These are phyloP conservation scores for Asterella californica DNA, from an alignment of 225 moss, liverwort and hornwort species.

Conservation along the genomic window DNA sequence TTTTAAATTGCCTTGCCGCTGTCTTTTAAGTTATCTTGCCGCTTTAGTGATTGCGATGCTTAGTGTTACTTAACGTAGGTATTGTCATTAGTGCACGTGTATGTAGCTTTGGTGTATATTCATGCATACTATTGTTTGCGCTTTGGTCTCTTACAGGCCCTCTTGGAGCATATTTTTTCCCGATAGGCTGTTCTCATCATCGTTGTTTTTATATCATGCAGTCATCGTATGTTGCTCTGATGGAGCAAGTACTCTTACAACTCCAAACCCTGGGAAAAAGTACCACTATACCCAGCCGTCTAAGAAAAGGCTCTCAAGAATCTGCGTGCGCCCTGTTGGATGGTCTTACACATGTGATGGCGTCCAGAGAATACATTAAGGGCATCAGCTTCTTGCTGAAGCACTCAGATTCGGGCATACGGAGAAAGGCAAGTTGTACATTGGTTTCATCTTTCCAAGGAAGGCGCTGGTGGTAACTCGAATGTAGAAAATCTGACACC, in stretches of 20 bases:
- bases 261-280: constrained; percentile 46
- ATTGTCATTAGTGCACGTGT: background rate
- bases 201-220: constrained; percentile 19
- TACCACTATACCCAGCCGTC: constrained; percentile 13
- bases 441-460: too few relatives aligned
- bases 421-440: constrained; percentile 52
- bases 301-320: constrained; percentile 47
- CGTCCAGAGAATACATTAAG: constrained; percentile 58
- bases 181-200: background rate
- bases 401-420: constrained; percentile 60
- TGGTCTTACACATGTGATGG: constrained; percentile 67
- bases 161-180: background rate
- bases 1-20: background rate
- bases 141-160: background rate
- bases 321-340: constrained; percentile 63
- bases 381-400: constrained; percentile 72
- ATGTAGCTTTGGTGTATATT: background rate
- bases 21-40: background rate
- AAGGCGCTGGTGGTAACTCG: too few relatives aligned
- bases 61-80: background rate
- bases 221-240: constrained; percentile 71
- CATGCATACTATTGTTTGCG: background rate
- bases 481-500: background rate
- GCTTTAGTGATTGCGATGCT: background rate
- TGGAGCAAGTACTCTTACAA: constrained; percentile 77